phyloP scores from a whole-genome alignment of 2,329 filamentous ascomycete genomes.

The Fusarium citri region DNA sequence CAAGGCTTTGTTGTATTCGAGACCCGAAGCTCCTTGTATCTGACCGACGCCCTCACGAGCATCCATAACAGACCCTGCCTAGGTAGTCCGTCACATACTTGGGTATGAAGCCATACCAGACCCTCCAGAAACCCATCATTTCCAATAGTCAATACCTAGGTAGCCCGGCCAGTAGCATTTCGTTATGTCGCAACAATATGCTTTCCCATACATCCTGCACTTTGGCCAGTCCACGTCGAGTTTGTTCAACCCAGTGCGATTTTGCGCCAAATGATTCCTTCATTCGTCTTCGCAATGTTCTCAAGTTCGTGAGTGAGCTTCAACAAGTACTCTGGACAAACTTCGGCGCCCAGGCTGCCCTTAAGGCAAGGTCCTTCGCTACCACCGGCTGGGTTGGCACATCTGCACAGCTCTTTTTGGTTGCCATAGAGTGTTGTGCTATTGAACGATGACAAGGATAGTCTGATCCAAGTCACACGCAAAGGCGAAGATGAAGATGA shows the following conservation, averaged over 20 bases:
- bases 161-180: conserved; percentile 1
- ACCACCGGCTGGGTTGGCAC: conserved; percentile 1
- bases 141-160: background rate
- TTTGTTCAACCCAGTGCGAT: background rate
- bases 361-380: background rate
- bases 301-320: conserved; percentile 12
- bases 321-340: conserved; percentile 25
- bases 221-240: background rate
- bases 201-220: background rate
- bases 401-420: conserved; percentile 12
- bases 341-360: conserved; percentile 12
- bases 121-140: background rate
- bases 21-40: background rate
- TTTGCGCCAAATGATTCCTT: background rate
- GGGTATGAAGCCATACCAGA: conserved; percentile 9
- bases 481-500: conserved; percentile 9
- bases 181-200: background rate
- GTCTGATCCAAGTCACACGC: background rate
- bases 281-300: background rate
- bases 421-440: background rate
- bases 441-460: background rate
- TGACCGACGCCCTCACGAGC: background rate
- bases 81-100: background rate
- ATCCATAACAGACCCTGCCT: conserved; percentile 1
- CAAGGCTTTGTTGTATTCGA: conserved; percentile 19